phyloP scores from a whole-genome alignment of 2,329 filamentous ascomycete species.

The Chrysoporthe cubensis region DNA sequence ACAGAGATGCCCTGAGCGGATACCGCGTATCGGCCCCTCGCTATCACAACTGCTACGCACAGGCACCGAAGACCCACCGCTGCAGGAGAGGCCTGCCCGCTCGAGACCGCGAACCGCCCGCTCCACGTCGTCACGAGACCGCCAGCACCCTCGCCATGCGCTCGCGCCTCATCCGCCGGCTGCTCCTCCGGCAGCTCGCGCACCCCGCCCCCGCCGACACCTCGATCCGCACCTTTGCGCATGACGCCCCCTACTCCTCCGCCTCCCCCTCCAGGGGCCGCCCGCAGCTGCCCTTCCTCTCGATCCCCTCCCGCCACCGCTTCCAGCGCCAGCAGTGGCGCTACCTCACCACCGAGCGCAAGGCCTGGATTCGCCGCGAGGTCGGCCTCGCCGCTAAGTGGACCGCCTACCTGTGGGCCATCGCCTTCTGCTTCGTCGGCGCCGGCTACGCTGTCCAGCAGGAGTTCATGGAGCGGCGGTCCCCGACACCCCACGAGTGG shows the following conservation, averaged over 20 bases:
- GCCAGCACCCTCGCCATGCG: slow-evolving; percentile 40
- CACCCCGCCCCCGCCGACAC: slow-evolving; percentile 25
- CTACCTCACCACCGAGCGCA: slow-evolving; percentile 78
- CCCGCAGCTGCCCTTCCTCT: slow-evolving; percentile 57
- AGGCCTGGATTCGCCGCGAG: slow-evolving; percentile 71
- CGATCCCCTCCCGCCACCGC: slow-evolving; percentile 42
- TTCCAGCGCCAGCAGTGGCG: slow-evolving; percentile 59
- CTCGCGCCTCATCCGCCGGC: slow-evolving; percentile 43
- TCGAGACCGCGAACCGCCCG: too few species aligned
- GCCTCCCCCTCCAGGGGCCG: slow-evolving; percentile 38
- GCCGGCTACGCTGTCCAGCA: slow-evolving; percentile 70
- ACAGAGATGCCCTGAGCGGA: background rate
- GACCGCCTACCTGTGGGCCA: slow-evolving; percentile 67
- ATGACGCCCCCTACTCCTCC: slow-evolving; percentile 50
- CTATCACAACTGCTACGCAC: background rate
- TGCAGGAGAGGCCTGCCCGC: too few species aligned
- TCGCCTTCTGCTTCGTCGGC: slow-evolving; percentile 61
- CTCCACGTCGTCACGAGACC: too few species aligned
- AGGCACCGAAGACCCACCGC: background rate
- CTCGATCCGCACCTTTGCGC: slow-evolving; percentile 57
- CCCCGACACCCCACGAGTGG: slow-evolving; percentile 86
- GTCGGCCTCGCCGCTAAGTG: slow-evolving; percentile 71
- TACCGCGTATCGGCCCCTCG: background rate
- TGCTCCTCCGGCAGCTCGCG: slow-evolving; percentile 33
- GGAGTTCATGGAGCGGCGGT: slow-evolving; percentile 74